Percentiles rank a stretch among this genome's conserved stretches.
phyloP scores from a whole-genome alignment of 208 protist genomes.

The Leishmania amazonensis region DNA sequence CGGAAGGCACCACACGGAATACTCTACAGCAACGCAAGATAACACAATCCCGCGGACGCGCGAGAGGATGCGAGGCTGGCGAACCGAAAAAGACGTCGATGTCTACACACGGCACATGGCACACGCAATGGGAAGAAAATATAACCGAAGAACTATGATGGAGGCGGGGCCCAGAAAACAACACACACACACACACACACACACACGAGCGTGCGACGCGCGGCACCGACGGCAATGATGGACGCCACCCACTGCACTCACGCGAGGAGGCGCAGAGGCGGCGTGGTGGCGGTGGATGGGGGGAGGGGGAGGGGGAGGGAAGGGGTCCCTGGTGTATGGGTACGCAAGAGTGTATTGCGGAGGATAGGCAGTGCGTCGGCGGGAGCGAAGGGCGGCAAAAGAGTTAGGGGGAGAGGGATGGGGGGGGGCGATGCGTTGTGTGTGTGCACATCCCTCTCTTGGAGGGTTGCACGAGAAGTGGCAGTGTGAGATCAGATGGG shows the following conservation, averaged over 20 bases:
- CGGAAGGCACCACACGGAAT: neutral
- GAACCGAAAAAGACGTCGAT: neutral
- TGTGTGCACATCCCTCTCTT: neutral
- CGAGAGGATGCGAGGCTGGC: too few species aligned
- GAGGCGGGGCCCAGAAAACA: neutral
- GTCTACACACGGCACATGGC: neutral
- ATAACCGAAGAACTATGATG: conserved; percentile 6
- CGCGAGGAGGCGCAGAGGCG: neutral
- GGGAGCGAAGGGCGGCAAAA: neutral
- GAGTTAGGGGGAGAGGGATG: neutral
- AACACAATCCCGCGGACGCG: neutral
- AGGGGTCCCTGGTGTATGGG: neutral
- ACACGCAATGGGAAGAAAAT: neutral
- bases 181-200: neutral
- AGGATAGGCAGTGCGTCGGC: neutral
- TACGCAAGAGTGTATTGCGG: neutral
- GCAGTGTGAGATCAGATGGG: neutral
- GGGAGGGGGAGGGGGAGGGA: neutral
- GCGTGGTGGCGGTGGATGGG: neutral
- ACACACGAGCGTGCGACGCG: neutral
- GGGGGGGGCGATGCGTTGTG: neutral
- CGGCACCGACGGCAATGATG: neutral
- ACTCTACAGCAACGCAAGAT: neutral
- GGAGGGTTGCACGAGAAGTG: neutral
- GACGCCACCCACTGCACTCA: neutral